Percentiles rank a stretch among this genome's conserved stretches.
phyloP scores from a whole-genome alignment of 169 alveolate species.

The Condylostoma magnum region DNA sequence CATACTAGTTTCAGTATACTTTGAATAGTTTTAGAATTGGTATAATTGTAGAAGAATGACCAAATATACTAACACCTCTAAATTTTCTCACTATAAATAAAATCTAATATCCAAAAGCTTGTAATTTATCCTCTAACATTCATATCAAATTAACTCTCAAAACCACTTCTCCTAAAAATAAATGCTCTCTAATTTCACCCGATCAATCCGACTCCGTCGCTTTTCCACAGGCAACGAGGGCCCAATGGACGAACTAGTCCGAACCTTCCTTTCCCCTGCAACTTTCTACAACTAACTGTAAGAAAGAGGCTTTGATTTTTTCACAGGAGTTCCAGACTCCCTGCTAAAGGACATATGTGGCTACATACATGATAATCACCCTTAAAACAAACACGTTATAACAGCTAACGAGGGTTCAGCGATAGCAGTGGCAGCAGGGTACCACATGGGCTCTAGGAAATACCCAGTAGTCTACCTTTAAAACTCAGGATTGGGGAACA shows the following conservation, averaged over 20 bases:
- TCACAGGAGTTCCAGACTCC: conserved; percentile 81
- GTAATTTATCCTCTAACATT: too few relatives aligned
- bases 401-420: conserved; percentile 76
- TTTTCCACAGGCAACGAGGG: not conserved
- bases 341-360: conserved; percentile 58
- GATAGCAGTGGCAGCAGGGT: conserved; percentile 73
- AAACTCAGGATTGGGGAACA: conserved; percentile 76
- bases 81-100: too few relatives aligned
- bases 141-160: too few relatives aligned
- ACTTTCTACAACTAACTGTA: conserved; percentile 41
- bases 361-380: conserved; percentile 34
- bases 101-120: too few relatives aligned
- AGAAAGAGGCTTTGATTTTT: conserved; percentile 57
- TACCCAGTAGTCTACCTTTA: conserved; percentile 69
- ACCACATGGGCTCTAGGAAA: conserved; percentile 64
- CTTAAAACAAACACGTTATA: conserved; percentile 56
- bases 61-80: too few relatives aligned
- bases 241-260: conserved; percentile 1
- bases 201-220: not conserved
- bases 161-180: too few relatives aligned
- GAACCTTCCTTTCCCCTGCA: conserved; percentile 40
- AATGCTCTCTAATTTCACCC: too few relatives aligned
- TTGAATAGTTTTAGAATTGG: too few relatives aligned
- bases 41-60: too few relatives aligned
- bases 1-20: too few relatives aligned